Base-by-base conservation (phyloP, 352 stramenopile genomes). In the Peronospora farinosa region DNA sequence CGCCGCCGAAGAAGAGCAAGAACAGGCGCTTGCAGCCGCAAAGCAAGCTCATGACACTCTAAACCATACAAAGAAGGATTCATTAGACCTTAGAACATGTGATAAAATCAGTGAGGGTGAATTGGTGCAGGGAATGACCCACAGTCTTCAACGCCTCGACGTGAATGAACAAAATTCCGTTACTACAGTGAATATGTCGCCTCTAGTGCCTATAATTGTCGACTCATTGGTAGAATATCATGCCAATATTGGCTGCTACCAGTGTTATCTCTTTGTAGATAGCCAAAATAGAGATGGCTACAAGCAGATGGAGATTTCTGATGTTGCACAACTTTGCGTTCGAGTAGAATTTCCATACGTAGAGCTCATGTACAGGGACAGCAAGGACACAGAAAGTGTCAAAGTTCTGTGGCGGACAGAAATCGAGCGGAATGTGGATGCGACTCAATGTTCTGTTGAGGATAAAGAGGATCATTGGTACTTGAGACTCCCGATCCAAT, bases 211-310 rank as follows among this genome's bases (percentile, higher is more conserved):
- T 38, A 25, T 11, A n/a, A 62, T 78, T 21, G 45, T 30, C 1
- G 37, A 65, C 28, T 79, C 55, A 21, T 16, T 88, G 25, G 63
- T 90, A 15, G 81, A 92, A 57, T 90, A 84, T 21, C 75, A 92
- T 25, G 73, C 69, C 23, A 90, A 92, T 44, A 89, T 92, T 33
- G 78, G 77, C 30, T 88, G 78, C 49, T 92, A 92, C 40, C 73
- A 88, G 49, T 86, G 74, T 47, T 88, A 84, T 50, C 37, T 92
- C 35, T 59, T 57, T 16, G n/a, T 52, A 25, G 55, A 56, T 4
- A 46, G 15, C 2, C 56, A 53, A 12, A 61, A 57, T 38, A 55
- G 56, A 40, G 33, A 42, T 1, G 19, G 35, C 1, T 49, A 51
- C 11, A 44, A 33, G 19, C 11, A 25, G 13, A 41, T 25, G 7